These are phyloP conservation scores for Nadsonia commutata DNA, from an alignment of 1,139 yeast species.

Conservation along the genomic window DNA sequence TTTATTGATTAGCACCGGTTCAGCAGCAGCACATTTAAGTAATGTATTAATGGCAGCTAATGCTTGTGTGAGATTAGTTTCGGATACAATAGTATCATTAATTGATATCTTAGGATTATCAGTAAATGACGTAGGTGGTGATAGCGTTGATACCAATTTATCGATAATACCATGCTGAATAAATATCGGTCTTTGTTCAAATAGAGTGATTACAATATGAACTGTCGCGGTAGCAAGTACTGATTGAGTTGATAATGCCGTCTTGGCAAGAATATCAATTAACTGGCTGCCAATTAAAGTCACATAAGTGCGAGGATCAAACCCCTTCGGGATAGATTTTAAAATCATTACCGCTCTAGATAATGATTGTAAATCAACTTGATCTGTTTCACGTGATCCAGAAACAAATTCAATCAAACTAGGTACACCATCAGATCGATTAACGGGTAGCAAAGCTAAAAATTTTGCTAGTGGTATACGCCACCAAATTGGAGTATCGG, in stretches of 20 bases:
- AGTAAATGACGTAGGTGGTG: neutral
- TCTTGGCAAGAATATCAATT: neutral
- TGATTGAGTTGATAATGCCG: neutral
- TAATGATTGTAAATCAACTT: neutral
- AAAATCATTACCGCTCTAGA: neutral
- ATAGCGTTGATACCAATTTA: neutral
- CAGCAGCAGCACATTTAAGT: neutral
- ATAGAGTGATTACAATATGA: neutral
- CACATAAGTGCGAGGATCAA: neutral
- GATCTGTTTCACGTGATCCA: neutral
- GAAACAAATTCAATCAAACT: neutral
- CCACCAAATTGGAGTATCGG: slow-evolving; percentile 3
- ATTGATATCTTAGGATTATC: neutral
- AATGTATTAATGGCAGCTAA: neutral
- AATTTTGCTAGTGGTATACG: neutral
- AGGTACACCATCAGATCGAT: neutral
- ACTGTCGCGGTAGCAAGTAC: neutral
- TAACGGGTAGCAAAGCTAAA: neutral
- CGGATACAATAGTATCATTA: neutral
- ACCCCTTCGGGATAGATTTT: neutral
- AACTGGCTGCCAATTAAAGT: neutral
- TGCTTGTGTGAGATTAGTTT: neutral
- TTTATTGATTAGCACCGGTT: neutral
- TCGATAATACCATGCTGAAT: neutral
- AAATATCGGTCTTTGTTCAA: neutral